Base-by-base conservation (phyloP, 1,284 basidiomycete genomes). In the Austroboletus novae-zelandiae region DNA sequence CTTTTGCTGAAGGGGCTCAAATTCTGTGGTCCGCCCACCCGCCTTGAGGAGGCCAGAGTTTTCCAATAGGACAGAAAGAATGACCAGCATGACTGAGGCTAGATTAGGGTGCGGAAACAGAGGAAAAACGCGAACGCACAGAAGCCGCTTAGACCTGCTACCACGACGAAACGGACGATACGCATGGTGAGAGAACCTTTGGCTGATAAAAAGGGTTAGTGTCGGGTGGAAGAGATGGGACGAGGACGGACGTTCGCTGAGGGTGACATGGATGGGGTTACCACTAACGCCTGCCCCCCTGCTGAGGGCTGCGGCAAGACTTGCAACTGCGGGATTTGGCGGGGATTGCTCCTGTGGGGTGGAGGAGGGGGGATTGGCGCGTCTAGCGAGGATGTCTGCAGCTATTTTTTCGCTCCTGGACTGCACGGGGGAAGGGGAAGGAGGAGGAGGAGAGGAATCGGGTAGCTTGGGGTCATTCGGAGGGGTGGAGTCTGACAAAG, bases 21-120 rank as follows among this genome's bases (percentile, higher is more conserved):
- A 93, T 61, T 92, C 84, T 31, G 85, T 71, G 57, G 85, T 80
- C 30, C 79, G 79, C 34, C 88, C 86, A 2, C 89, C 91, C 9
- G 90, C 86, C 72, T 95, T 96, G 72, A 96, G 81, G 39, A 96
- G 76, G 9, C 94, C 94, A 27, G 91, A 89, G 65, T 93, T 95
- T 70, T 97, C 95, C 63, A 97, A 81, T 58, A 97, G 78, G 43
- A 96, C 86, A 0, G 91, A 89, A 40, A 96, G 72, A 39, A 95
- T 75, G 44, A 94, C 91, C 50, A 97, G 74, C 61, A 91, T 76
- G 65, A 89, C 86, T 89, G 55, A 11, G 34, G 35, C 7, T n/a
- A 42, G 8, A 30, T 64, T 14, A 57, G 47, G 23, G 43, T 43
- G 31, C 17, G 7, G 25, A 9, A 34, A n/a, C 9, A 15, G 15